Conservation (phyloP, 345 rosid genomes). For the Ailanthus altissimus region DNA sequence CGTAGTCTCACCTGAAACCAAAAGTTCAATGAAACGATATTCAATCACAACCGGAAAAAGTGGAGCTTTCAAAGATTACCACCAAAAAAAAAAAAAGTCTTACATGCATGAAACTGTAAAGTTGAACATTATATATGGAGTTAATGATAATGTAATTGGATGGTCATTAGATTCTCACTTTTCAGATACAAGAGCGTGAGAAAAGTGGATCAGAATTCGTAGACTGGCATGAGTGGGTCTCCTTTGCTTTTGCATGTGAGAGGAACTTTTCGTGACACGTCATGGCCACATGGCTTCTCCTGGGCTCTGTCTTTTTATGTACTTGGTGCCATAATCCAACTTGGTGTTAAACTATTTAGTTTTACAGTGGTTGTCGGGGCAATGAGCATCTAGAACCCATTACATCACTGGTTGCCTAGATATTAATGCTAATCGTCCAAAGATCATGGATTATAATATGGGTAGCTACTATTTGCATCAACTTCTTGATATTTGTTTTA, state of each 20-base stretch:
- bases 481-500: too few species aligned
- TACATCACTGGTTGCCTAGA: too few species aligned
- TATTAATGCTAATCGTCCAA: too few species aligned
- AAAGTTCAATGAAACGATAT: background rate
- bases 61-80: background rate
- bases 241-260: background rate
- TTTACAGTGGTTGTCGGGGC: background rate
- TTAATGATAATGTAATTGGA: background rate
- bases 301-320: background rate
- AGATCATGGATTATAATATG: too few species aligned
- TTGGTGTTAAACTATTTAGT: background rate
- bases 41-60: background rate
- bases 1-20: background rate
- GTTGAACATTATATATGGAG: too few species aligned
- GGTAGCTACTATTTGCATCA: too few species aligned
- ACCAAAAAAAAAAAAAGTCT: background rate
- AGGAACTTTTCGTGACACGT: background rate
- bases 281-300: background rate
- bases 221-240: background rate
- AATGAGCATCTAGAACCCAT: too few species aligned
- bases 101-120: background rate
- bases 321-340: too few species aligned
- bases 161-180: background rate
- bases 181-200: background rate
- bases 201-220: background rate